Conservation (phyloP, 495 filamentous ascomycete species). For the Echria macrotheca region DNA sequence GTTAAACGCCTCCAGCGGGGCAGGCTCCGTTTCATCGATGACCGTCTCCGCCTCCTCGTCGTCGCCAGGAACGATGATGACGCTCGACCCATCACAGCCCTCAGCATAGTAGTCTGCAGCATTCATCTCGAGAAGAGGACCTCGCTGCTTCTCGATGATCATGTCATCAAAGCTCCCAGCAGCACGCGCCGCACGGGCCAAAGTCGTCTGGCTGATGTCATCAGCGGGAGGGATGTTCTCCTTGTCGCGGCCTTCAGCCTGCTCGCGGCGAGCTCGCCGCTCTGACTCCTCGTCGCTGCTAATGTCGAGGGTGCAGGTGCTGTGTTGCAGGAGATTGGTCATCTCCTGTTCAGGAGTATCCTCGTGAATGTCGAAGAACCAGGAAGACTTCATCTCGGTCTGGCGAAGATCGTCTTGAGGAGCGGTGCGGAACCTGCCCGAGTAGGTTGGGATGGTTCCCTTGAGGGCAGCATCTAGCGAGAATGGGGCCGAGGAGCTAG, state of each 20-base stretch:
- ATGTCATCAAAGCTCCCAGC: constrained; percentile 31
- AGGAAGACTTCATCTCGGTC: constrained; percentile 54
- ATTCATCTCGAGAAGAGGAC: constrained; percentile 64
- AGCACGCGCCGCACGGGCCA: constrained; percentile 20
- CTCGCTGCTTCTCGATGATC: constrained; percentile 50
- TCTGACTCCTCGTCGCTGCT: constrained; percentile 61
- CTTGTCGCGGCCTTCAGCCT: constrained; percentile 63
- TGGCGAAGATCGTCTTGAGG: constrained; percentile 13
- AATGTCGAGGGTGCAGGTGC: constrained; percentile 80
- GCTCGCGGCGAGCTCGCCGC: constrained; percentile 47
- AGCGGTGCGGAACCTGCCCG: constrained; percentile 25
- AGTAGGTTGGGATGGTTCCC: constrained; percentile 58
- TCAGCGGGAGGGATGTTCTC: constrained; percentile 84
- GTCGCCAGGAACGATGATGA: constrained; percentile 54
- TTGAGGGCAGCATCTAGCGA: constrained; percentile 73
- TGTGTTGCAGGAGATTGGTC: constrained; percentile 87
- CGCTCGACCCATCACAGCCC: constrained; percentile 57
- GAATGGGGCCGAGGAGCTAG: constrained; percentile 51
- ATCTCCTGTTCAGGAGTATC: constrained; percentile 84
- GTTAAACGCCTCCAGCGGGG: background rate
- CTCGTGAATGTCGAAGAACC: constrained; percentile 94
- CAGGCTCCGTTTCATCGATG: constrained; percentile 14
- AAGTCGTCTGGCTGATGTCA: constrained; percentile 50
- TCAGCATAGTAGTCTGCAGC: constrained; percentile 68
- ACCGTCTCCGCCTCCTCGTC: constrained; percentile 37